These are phyloP conservation scores for Rhizopus microsporus DNA, from an alignment of 371 early-diverging fungal species.

Conservation along the genomic window DNA sequence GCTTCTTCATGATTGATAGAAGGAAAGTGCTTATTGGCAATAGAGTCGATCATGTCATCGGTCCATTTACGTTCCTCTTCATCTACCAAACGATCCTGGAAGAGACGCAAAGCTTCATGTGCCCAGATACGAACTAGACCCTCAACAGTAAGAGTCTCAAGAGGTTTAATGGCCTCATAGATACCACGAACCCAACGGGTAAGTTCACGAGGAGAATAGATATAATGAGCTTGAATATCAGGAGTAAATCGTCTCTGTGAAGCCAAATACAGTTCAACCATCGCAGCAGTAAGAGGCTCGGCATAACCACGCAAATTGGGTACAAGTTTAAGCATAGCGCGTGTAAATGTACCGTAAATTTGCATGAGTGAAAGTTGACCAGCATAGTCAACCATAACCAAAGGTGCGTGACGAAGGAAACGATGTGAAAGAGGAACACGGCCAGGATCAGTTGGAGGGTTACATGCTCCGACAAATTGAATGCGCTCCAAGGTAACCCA, in stretches of 20 bases:
- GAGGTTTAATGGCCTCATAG: constrained; percentile 87
- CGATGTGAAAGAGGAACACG: constrained; percentile 94
- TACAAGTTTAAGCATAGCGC: constrained; percentile 94
- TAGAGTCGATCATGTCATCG: constrained; percentile 82
- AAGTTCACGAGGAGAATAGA: constrained; percentile 98
- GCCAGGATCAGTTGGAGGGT: constrained; percentile 99
- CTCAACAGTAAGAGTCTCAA: constrained; percentile 83
- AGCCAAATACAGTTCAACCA: constrained; percentile 93
- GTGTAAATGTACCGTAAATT: constrained; percentile 93
- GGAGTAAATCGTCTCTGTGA: constrained; percentile 94
- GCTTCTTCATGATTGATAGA: constrained; percentile 71
- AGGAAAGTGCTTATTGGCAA: constrained; percentile 90
- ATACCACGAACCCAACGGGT: constrained; percentile 99
- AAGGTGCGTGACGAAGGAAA: constrained; percentile 95
- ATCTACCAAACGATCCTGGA: constrained; percentile 96
- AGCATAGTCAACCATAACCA: constrained; percentile 98
- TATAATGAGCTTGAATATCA: constrained; percentile 97
- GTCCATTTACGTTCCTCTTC: constrained; percentile 94
- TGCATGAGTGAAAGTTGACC: constrained; percentile 90
- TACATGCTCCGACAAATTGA: constrained; percentile 99
- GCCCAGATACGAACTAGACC: constrained; percentile 96
- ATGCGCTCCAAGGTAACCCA: constrained; percentile 96
- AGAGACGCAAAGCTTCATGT: constrained; percentile 96
- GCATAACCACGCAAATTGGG: constrained; percentile 92
- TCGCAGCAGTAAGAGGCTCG: constrained; percentile 91